Evolutionary conservation across 768 basidiomycete species (phyloP), one percentile per base, ranked within the genome.

Genomic region (Strobilomyces echinocephalus): DNA sequence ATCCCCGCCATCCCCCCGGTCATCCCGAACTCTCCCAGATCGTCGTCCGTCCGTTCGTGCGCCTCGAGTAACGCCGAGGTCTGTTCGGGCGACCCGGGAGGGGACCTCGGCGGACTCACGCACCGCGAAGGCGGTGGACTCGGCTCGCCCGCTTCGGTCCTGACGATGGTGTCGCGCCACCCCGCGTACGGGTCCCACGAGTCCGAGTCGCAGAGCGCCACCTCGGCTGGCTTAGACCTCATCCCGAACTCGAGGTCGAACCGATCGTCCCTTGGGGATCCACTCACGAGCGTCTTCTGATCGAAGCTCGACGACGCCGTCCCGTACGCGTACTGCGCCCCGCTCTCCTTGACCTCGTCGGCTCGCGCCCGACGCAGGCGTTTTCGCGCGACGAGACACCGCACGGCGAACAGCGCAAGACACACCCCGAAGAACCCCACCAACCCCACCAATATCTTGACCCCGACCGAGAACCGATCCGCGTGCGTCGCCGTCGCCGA

Each of bases 381-480:
- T 51, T 76, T 71, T 47, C 78, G 71, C 21, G 72, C 66, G 42
- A 80, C 31, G 50, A 79, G 68, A 75, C 79, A 87, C 34, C 86
- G 71, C 39, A 79, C 14, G 1, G 68, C 74, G 59, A 88, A 88
- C 24, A 88, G 67, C 5, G 63, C 58, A 12, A 76, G 60, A 50
- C 82, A 85, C 2, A 85, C 63, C 12, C 59, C 81, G 49, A 88
- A 77, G 69, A 88, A 82, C 1, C 78, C 74, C 0, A 79, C 54
- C 10, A 90, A 71, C 3, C 76, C 80, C 31, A 88, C 71, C 21
- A 89, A 73, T 5, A 87, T 79, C 47, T 81, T 76, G 49, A 88
- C 66, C 5, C 86, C 88, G 5, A 87, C 74, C 1, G 76, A 79
- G 5, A 83, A 60, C 55, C 74, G 74, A 24, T 24, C 24, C 24